phyloP scores from a whole-genome alignment of 495 filamentous ascomycete species.

The Xylaria longipes region DNA sequence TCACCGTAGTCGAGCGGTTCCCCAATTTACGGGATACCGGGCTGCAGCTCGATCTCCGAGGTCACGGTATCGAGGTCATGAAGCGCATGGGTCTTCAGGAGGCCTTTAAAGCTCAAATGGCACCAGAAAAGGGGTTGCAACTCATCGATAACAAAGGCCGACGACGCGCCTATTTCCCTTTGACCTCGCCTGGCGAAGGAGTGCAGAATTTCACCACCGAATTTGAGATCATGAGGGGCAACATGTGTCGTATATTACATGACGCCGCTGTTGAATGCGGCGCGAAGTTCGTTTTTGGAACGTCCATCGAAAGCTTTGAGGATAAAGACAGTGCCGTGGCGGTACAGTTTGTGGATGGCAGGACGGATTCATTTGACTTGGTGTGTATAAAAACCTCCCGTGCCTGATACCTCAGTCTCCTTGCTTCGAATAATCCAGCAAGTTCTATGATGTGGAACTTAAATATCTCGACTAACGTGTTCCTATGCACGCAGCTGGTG shows the following conservation, averaged over 20 bases:
- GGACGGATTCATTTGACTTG: conserved; percentile 49
- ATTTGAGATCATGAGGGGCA: conserved; percentile 61
- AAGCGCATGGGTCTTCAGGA: conserved; percentile 58
- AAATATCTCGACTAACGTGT: too few relatives aligned
- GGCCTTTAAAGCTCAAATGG: conserved; percentile 47
- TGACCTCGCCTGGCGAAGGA: conserved; percentile 45
- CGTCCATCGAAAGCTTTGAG: conserved; percentile 38
- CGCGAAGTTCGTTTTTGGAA: conserved; percentile 54
- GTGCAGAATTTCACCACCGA: conserved; percentile 57
- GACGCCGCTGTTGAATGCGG: conserved; percentile 48
- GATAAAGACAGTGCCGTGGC: conserved; percentile 36
- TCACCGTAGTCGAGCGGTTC: conserved; percentile 62
- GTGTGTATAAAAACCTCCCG: too few relatives aligned
- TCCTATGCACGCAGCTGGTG: too few relatives aligned
- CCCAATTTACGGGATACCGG: conserved; percentile 52
- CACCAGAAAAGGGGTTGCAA: conserved; percentile 49
- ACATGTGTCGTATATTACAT: conserved; percentile 53
- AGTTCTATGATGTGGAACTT: too few relatives aligned
- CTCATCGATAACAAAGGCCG: conserved; percentile 50
- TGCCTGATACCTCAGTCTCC: too few relatives aligned
- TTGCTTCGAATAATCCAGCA: too few relatives aligned
- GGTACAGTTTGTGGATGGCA: conserved; percentile 49
- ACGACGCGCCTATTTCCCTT: conserved; percentile 49
- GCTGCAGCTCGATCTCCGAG: conserved; percentile 59
- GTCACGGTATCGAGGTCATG: conserved; percentile 55